Base-by-base conservation (phyloP, 176 grass and related monocot species). In the Tillandsia leiboldiana region DNA sequence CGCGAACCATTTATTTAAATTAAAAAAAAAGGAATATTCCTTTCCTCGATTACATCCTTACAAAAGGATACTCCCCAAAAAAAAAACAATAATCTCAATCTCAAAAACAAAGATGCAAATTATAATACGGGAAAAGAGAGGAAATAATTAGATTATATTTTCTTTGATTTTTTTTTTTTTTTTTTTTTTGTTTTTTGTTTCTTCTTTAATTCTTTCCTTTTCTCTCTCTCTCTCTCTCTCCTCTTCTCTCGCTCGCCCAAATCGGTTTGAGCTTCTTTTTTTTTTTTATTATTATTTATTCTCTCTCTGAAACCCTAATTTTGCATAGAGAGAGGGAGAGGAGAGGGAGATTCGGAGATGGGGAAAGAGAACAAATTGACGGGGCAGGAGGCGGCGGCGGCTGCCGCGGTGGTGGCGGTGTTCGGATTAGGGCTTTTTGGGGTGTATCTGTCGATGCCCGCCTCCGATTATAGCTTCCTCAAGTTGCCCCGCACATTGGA, bases 391-490 rank as follows among this genome's bases (percentile, higher is more conserved):
- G 81, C 72, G 62, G 84, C 77, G 68, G 70, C 85, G 29, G 94
- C 74, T 53, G 81, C 81, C 11, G 84, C 70, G 27, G 72, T 99
- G 27, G 66, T 86, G 57, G 82, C 81, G 9, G 74, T 65, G 75
- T 93, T 99, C 73, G 89, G 77, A 73, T 54, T 86, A 12, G 94
- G 89, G 10, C 82, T 99, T 49, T 63, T 82, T 23, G 89, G 77
- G 8, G 87, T 99, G 65, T 99, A 99, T 76, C 76, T 93, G 8
- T 93, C 94, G 68, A 99, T 99, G 94, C 89, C 89, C 69, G 27
- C 64, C 17, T 77, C 65, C 17, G 74, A 77, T 51, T 77, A 77
- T 17, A 77, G 74, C 33, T 77, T 77, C 65, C 74, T 77, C 53
- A 77, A 77, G 53, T 68, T 77, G 51, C 74, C 74, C 10, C 74